These are phyloP conservation scores for Brasilioporus rufonigricans DNA, from an alignment of 768 basidiomycete species.

Conservation along the genomic window DNA sequence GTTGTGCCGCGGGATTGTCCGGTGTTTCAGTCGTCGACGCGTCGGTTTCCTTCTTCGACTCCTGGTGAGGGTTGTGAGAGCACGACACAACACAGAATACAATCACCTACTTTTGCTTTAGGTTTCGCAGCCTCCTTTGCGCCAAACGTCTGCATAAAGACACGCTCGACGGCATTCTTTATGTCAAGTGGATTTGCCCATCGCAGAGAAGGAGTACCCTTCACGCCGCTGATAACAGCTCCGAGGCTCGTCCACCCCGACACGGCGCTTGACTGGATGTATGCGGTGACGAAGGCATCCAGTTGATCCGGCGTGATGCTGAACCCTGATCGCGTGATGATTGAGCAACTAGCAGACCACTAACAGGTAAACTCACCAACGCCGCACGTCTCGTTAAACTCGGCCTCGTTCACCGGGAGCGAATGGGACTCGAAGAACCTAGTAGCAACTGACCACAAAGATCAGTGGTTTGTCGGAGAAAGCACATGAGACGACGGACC, in stretches of 20 bases:
- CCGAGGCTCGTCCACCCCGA: slow-evolving; percentile 79
- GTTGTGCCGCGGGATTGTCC: slow-evolving; percentile 25
- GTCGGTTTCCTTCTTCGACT: slow-evolving; percentile 46
- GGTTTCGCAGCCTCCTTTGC: slow-evolving; percentile 63
- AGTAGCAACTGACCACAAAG: slow-evolving; percentile 42
- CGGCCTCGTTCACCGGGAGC: slow-evolving; percentile 58
- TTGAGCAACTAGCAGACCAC: not conserved
- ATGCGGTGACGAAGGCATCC: slow-evolving; percentile 48
- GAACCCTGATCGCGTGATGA: slow-evolving; percentile 58
- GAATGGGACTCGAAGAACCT: slow-evolving; percentile 68
- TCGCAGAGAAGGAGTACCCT: slow-evolving; percentile 57
- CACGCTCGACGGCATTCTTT: slow-evolving; percentile 75
- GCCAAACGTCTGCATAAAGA: slow-evolving; percentile 68
- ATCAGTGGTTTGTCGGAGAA: slow-evolving; percentile 1
- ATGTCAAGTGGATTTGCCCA: slow-evolving; percentile 86
- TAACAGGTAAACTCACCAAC: slow-evolving; percentile 64
- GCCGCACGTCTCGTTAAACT: slow-evolving; percentile 80
- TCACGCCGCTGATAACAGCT: slow-evolving; percentile 60
- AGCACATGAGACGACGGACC: slow-evolving; percentile 47
- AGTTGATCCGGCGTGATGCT: slow-evolving; percentile 70
- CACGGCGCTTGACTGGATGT: slow-evolving; percentile 53
- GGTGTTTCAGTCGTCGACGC: slow-evolving; percentile 9
- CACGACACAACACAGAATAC: not conserved
- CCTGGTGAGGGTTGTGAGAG: slow-evolving; percentile 30
- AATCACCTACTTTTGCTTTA: slow-evolving; percentile 58